These are phyloP conservation scores for Dothistroma septosporum DNA, from an alignment of 2,329 filamentous ascomycete genomes.

Conservation along the genomic window DNA sequence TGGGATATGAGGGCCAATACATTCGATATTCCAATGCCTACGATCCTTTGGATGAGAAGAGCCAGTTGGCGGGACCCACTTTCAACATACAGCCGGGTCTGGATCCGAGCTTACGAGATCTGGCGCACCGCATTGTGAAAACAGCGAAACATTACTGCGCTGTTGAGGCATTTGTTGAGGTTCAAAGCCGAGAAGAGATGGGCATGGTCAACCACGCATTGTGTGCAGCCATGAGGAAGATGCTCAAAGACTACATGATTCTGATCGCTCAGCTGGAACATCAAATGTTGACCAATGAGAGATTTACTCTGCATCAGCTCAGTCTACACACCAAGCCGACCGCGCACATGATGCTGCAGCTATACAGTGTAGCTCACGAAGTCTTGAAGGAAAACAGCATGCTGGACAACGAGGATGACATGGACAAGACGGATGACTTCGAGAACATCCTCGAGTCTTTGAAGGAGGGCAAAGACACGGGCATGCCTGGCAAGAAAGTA, in stretches of 20 bases:
- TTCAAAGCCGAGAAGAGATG: constrained; percentile 88
- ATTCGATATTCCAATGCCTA: constrained; percentile 81
- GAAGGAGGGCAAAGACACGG: constrained; percentile 78
- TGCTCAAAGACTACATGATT: constrained; percentile 88
- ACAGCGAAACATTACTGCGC: constrained; percentile 93
- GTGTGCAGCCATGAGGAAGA: constrained; percentile 87
- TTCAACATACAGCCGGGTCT: constrained; percentile 78
- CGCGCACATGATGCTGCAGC: constrained; percentile 82
- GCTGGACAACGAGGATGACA: constrained; percentile 67
- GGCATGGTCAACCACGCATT: constrained; percentile 93
- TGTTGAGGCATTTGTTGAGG: constrained; percentile 86
- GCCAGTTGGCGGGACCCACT: constrained; percentile 74
- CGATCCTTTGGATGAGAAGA: constrained; percentile 78
- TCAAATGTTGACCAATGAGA: constrained; percentile 81
- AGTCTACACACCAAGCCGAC: constrained; percentile 89
- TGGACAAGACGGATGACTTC: constrained; percentile 70
- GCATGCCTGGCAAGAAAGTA: constrained; percentile 80
- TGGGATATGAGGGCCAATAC: constrained; percentile 98
- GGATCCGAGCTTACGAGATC: constrained; percentile 84
- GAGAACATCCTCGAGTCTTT: constrained; percentile 91
- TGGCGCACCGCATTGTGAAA: constrained; percentile 82
- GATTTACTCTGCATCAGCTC: constrained; percentile 88
- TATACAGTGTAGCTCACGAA: constrained; percentile 84
- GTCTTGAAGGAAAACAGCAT: constrained; percentile 83
- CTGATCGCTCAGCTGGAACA: constrained; percentile 91